A percentile compares a stretch with the other conserved stretches of the same genome.
Conservation (phyloP, 257 asterid genomes). For the Petrea volubilis region DNA sequence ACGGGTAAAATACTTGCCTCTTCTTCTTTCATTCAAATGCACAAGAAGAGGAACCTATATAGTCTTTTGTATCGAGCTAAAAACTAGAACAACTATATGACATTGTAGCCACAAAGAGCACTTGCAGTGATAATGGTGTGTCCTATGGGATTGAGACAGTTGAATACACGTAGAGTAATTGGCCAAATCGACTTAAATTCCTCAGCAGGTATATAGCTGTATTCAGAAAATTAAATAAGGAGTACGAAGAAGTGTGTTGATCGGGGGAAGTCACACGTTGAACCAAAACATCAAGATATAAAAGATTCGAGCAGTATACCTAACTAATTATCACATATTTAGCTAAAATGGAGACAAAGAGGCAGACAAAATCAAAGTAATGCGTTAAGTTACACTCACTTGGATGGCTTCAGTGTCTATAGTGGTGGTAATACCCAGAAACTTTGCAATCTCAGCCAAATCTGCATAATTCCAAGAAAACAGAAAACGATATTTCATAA, state of each 20-base stretch:
- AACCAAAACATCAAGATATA: background rate
- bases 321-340: background rate
- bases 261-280: background rate
- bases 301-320: background rate
- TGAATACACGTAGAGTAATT: background rate
- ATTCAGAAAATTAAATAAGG: background rate
- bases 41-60: background rate
- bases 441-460: conserved; percentile 97
- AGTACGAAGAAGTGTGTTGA: background rate
- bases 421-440: conserved; percentile 86
- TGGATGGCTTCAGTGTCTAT: conserved; percentile 92
- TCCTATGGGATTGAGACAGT: background rate
- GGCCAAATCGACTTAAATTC: background rate
- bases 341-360: background rate
- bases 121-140: background rate
- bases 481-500: background rate
- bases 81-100: background rate
- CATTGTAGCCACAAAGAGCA: conserved; percentile 8
- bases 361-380: background rate
- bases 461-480: conserved; percentile 49
- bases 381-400: conserved; percentile 55
- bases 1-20: background rate
- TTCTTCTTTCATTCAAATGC: background rate
- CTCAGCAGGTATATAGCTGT: background rate
- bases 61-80: background rate